phyloP scores from a whole-genome alignment of 1,284 basidiomycete genomes.

The Golubevia sp. region DNA sequence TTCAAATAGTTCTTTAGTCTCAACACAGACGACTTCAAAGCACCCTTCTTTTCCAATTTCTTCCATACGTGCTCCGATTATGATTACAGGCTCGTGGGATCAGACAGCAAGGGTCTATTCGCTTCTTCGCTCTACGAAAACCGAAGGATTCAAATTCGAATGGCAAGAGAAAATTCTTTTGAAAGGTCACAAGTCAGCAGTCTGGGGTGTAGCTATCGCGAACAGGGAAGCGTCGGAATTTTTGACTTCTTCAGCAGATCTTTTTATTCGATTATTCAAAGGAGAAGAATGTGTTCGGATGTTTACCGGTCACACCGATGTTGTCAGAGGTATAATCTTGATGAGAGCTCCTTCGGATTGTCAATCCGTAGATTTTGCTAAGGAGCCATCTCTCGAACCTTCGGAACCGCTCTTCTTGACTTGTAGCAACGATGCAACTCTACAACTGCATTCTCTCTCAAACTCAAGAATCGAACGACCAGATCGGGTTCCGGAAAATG shows the following conservation, averaged over 20 bases:
- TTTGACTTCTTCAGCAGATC: conserved; percentile 32
- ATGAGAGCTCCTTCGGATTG: background rate
- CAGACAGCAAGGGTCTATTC: too few relatives aligned
- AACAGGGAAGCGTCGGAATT: conserved; percentile 13
- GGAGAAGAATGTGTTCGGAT: conserved; percentile 23
- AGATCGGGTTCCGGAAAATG: conserved; percentile 14
- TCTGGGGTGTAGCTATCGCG: conserved; percentile 32
- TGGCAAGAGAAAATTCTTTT: conserved; percentile 1
- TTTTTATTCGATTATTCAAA: conserved; percentile 31
- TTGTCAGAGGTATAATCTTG: conserved; percentile 20
- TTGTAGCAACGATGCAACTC: conserved; percentile 23
- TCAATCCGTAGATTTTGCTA: too few relatives aligned
- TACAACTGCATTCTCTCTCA: conserved; percentile 25
- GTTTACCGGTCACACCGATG: conserved; percentile 33
- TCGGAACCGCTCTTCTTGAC: conserved; percentile 22
- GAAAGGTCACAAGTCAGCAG: conserved; percentile 29
- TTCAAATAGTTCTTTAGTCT: too few relatives aligned
- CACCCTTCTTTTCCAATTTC: too few relatives aligned
- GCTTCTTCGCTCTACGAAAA: too few relatives aligned
- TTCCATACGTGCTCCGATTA: too few relatives aligned
- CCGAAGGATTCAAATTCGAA: too few relatives aligned
- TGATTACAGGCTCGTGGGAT: too few relatives aligned
- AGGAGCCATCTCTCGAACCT: conserved; percentile 1
- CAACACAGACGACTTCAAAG: too few relatives aligned
- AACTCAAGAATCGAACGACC: conserved; percentile 13